These are phyloP conservation scores for Litchi chinensis DNA, from an alignment of 345 rosid genomes.

Conservation along the genomic window DNA sequence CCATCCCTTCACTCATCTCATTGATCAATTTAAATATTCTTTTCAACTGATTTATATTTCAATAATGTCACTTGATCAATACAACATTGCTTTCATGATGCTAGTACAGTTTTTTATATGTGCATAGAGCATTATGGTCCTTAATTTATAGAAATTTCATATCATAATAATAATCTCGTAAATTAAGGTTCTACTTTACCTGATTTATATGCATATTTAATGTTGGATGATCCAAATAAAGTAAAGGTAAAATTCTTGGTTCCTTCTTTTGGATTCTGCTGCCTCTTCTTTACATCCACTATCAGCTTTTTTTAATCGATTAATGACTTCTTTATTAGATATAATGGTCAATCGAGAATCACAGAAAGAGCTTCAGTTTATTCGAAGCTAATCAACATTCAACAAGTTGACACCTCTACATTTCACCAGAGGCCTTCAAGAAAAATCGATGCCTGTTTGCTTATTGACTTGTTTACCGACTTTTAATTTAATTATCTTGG, in stretches of 20 bases:
- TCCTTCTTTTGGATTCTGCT: background rate
- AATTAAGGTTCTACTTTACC: slow-evolving; percentile 3
- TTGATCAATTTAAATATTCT: background rate
- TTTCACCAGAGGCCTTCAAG: slow-evolving; percentile 2
- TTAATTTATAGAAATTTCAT: background rate
- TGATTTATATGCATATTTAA: slow-evolving; percentile 11
- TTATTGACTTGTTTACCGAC: slow-evolving; percentile 1
- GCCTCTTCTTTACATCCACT: background rate
- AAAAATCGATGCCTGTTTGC: background rate
- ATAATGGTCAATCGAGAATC: slow-evolving; percentile 7
- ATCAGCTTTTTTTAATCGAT: background rate
- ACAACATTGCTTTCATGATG: slow-evolving; percentile 10
- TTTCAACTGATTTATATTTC: background rate
- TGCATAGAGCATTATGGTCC: slow-evolving; percentile 13
- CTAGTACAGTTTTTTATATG: background rate
- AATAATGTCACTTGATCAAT: background rate
- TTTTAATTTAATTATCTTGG: background rate
- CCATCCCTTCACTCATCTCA: background rate
- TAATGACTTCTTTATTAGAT: slow-evolving; percentile 2
- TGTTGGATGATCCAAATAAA: slow-evolving; percentile 12
- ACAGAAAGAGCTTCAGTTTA: background rate
- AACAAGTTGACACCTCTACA: background rate
- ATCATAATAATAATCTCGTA: too few relatives aligned
- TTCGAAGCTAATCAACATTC: background rate
- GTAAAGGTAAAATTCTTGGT: slow-evolving; percentile 10